Percentiles rank a stretch among this genome's conserved stretches.
These are phyloP conservation scores for Lentinula detonsa DNA, from an alignment of 768 basidiomycete genomes.

Conservation along the genomic window DNA sequence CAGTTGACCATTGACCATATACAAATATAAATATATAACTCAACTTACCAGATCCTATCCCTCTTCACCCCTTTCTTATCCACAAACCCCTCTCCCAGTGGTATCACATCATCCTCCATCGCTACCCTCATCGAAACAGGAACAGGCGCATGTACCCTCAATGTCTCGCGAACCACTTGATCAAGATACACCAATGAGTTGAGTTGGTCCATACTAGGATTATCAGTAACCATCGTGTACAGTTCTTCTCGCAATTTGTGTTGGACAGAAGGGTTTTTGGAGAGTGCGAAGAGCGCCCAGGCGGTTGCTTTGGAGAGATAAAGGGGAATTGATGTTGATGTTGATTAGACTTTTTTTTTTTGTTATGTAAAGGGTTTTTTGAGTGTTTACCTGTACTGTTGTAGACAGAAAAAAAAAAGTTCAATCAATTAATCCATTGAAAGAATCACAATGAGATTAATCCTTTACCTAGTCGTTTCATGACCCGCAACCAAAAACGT, in stretches of 20 bases:
- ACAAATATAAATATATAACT: no score
- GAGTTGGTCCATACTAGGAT: conserved; percentile 46
- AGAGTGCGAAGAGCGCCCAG: conserved; percentile 42
- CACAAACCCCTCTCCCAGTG: conserved; percentile 24
- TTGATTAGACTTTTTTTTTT: neutral
- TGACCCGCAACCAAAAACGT: conserved; percentile 40
- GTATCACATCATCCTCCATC: conserved; percentile 28
- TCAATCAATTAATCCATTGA: neutral
- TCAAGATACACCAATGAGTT: conserved; percentile 47
- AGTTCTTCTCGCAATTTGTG: conserved; percentile 40
- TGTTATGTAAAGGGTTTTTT: neutral
- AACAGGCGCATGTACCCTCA: conserved; percentile 36
- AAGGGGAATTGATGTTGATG: no score
- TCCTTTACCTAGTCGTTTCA: conserved; percentile 27
- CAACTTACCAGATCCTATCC: conserved; percentile 22
- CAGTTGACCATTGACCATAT: no score
- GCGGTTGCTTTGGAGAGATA: conserved; percentile 12
- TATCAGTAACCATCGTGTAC: conserved; percentile 29
- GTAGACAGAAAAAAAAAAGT: neutral
- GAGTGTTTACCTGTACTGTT: neutral
- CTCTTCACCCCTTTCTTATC: conserved; percentile 24
- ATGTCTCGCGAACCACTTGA: conserved; percentile 34
- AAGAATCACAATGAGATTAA: neutral
- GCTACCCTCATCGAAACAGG: conserved; percentile 23
- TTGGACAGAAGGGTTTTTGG: conserved; percentile 31